Conservation (phyloP, 2,329 filamentous ascomycete genomes). For the Curvularia lunata region DNA sequence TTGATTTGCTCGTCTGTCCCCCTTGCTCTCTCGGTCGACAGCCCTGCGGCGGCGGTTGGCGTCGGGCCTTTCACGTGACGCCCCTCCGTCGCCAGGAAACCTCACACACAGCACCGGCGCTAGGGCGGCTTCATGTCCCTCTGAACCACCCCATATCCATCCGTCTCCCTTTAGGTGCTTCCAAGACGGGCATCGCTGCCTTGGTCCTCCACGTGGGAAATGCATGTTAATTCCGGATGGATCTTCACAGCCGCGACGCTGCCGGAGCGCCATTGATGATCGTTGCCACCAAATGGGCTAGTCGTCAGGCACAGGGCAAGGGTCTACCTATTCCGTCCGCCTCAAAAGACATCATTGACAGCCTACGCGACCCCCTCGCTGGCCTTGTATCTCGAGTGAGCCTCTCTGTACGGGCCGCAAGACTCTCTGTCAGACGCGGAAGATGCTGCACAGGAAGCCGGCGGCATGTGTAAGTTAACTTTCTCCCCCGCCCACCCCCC, state of each 20-base stretch:
- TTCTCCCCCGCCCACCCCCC: conserved; percentile 8
- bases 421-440: conserved; percentile 31
- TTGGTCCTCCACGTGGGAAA: conserved; percentile 21
- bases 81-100: neutral
- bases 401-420: conserved; percentile 24
- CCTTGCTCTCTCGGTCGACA: neutral
- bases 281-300: conserved; percentile 34
- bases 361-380: conserved; percentile 14
- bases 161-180: neutral
- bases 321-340: conserved; percentile 24
- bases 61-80: neutral
- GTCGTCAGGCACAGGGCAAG: conserved; percentile 29
- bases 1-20: neutral
- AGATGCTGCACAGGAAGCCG: conserved; percentile 42
- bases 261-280: conserved; percentile 28
- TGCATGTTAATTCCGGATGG: conserved; percentile 23
- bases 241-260: conserved; percentile 32
- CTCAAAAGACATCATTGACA: conserved; percentile 15
- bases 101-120: neutral
- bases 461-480: conserved; percentile 50
- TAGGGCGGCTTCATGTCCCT: conserved; percentile 7
- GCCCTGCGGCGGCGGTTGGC: neutral
- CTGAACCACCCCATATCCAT: neutral
- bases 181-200: neutral
- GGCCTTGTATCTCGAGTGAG: conserved; percentile 20